Percentiles rank a stretch among this genome's conserved stretches.
phyloP scores from a whole-genome alignment of 2,329 filamentous ascomycete genomes.

The Lecanosticta acicola region DNA sequence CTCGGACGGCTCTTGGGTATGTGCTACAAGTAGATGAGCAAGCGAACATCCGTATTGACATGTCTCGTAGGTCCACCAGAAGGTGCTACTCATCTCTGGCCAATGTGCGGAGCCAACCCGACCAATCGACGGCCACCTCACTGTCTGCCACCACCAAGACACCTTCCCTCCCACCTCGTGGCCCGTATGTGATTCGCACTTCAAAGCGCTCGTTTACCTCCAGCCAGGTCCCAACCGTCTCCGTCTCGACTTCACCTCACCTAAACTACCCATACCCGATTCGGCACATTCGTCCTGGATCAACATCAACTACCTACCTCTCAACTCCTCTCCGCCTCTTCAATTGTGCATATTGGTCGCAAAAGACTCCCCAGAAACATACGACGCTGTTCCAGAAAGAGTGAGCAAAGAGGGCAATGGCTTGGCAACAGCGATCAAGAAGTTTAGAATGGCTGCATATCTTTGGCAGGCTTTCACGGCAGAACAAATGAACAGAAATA shows the following conservation, averaged over 20 bases:
- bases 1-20: conserved; percentile 76
- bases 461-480: conserved; percentile 96
- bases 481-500: conserved; percentile 91
- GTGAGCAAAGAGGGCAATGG: conserved; percentile 74
- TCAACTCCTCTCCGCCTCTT: conserved; percentile 71
- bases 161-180: conserved; percentile 75
- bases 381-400: conserved; percentile 72
- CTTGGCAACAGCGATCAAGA: conserved; percentile 72
- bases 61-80: conserved; percentile 71
- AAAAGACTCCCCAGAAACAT: conserved; percentile 80
- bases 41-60: conserved; percentile 9
- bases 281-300: conserved; percentile 72
- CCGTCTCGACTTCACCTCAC: conserved; percentile 77
- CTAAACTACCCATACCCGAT: conserved; percentile 67
- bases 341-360: conserved; percentile 84
- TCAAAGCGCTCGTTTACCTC: conserved; percentile 88
- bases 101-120: conserved; percentile 70
- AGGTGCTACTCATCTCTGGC: conserved; percentile 75
- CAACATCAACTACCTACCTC: conserved; percentile 78
- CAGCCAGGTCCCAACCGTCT: conserved; percentile 83
- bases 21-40: conserved; percentile 7
- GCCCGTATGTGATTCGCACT: conserved; percentile 84
- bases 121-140: conserved; percentile 71
- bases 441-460: conserved; percentile 92
- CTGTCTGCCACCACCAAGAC: conserved; percentile 76